Base-by-base conservation (phyloP, 176 grass and related monocot species). In the Oryza australiensis region DNA sequence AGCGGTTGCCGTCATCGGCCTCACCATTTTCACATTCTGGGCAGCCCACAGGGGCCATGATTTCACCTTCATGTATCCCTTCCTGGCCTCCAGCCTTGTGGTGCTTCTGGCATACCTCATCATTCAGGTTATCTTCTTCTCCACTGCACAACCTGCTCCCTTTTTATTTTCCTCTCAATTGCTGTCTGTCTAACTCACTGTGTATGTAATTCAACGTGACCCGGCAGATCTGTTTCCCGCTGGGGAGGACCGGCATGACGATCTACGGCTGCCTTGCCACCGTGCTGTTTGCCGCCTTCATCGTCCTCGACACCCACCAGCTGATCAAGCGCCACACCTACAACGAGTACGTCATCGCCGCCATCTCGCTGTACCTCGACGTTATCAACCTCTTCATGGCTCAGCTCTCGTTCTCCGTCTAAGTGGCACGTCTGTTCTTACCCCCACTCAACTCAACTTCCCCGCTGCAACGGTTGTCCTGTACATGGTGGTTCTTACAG, bases 331-430 rank as follows among this genome's bases (percentile, higher is more conserved):
- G 70, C n/a, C 81, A 91, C 43, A 68, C 76, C 12, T 94, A 92
- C 84, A 76, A 86, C 62, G 87, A 92, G 53, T 95, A 90, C 40
- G 34, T 92, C 9, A 0, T 65, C 5, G 93, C 90, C 4, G 90
- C 90, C 70, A 88, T 94, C 42, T 81, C 85, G 34, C 80, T 92
- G 26, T 94, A 94, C 84, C 37, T 92, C 74, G 87, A 94, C 34
- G 85, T 92, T 35, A 88, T 92, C 34, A 94, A 94, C 81, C 87
- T 94, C 72, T 94, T 94, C 84, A 86, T 92, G 81, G 85, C 84
- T 64, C 75, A 72, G 69, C 59, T 92, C 42, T 24, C 72, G 13
- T 18, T 92, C 42, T 64, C 77, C 20, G 0, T 5, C 46, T 60
- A 12, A 62, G 16, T 90, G 83, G 78, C 41, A 5, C 9, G 29